These are phyloP conservation scores for Blastomyces parvus DNA, from an alignment of 2,329 filamentous ascomycete species.

Conservation along the genomic window DNA sequence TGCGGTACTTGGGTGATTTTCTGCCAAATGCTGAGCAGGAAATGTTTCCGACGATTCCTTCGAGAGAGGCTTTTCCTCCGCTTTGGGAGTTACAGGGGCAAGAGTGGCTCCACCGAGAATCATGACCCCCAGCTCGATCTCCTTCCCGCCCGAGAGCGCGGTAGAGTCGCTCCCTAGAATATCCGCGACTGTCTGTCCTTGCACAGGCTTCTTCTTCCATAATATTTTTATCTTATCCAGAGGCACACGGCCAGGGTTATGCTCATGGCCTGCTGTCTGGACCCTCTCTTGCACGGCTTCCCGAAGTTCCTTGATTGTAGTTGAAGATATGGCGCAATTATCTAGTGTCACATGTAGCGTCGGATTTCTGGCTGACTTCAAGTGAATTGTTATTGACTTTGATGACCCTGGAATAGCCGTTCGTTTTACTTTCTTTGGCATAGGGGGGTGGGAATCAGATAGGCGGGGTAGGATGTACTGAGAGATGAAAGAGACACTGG, in stretches of 20 bases:
- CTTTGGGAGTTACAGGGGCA: conserved; percentile 18
- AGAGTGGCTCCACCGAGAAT: conserved; percentile 61
- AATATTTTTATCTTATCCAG: conserved; percentile 78
- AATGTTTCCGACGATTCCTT: conserved; percentile 24
- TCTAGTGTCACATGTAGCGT: conserved; percentile 58
- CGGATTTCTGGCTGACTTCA: conserved; percentile 60
- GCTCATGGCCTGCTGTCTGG: conserved; percentile 36
- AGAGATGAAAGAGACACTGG: background rate
- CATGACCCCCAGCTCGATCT: conserved; percentile 77
- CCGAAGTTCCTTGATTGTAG: conserved; percentile 73
- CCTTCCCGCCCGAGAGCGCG: conserved; percentile 30
- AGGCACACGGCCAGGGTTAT: conserved; percentile 28
- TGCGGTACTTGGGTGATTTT: background rate
- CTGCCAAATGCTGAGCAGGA: conserved; percentile 28
- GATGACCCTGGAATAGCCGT: conserved; percentile 30
- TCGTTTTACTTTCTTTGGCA: conserved; percentile 34
- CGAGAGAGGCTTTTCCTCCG: conserved; percentile 6
- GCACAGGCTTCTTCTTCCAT: conserved; percentile 74
- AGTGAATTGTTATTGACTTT: conserved; percentile 29
- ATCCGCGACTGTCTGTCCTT: conserved; percentile 70
- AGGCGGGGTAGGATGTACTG: conserved; percentile 42
- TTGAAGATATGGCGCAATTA: conserved; percentile 51
- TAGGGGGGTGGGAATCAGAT: conserved; percentile 32
- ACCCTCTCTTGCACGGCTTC: conserved; percentile 55
- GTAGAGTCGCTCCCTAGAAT: conserved; percentile 50